Percentiles rank a stretch among this genome's conserved stretches.
Evolutionary conservation across 202 grass and related monocot species (phyloP).

Genomic region (Panicum virgatum): DNA sequence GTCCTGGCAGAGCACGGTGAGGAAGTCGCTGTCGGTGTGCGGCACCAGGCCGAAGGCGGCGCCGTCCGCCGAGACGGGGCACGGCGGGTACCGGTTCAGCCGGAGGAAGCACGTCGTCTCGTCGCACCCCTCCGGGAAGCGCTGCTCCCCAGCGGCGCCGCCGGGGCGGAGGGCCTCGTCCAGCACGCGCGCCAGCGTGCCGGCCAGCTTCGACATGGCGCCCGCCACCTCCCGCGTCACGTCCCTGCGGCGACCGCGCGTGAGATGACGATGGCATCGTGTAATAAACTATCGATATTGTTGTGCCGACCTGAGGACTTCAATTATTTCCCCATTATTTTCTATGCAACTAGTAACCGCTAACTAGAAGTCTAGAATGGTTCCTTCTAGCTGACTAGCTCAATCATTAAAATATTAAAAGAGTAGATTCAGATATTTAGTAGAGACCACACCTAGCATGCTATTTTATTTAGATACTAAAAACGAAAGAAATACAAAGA

Average conservation of each 20-base stretch:
- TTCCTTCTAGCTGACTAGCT: not conserved
- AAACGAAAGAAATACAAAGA: too few relatives aligned
- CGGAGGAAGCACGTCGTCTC: slow-evolving; percentile 77
- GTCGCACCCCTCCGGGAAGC: slow-evolving; percentile 69
- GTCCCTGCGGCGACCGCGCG: slow-evolving; percentile 35
- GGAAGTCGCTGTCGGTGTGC: slow-evolving; percentile 94
- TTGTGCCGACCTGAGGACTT: slow-evolving; percentile 27
- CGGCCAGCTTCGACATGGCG: slow-evolving; percentile 66
- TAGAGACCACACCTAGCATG: not conserved
- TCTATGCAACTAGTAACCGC: not conserved
- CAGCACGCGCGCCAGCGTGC: slow-evolving; percentile 55
- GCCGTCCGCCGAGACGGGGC: slow-evolving; percentile 41
- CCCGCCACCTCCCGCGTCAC: slow-evolving; percentile 61
- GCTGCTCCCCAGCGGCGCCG: slow-evolving; percentile 4
- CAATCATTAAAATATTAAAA: not conserved
- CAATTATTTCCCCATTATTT: not conserved
- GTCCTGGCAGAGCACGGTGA: slow-evolving; percentile 85
- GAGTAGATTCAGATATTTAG: not conserved
- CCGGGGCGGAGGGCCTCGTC: slow-evolving; percentile 41
- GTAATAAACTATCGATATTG: not conserved
- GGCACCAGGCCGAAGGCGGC: slow-evolving; percentile 77
- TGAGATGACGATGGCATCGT: not conserved
- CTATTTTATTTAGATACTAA: not conserved
- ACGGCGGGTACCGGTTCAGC: slow-evolving; percentile 87
- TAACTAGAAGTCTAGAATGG: not conserved